phyloP scores from a whole-genome alignment of 345 rosid species.

The Euphorbia pulcherrima region DNA sequence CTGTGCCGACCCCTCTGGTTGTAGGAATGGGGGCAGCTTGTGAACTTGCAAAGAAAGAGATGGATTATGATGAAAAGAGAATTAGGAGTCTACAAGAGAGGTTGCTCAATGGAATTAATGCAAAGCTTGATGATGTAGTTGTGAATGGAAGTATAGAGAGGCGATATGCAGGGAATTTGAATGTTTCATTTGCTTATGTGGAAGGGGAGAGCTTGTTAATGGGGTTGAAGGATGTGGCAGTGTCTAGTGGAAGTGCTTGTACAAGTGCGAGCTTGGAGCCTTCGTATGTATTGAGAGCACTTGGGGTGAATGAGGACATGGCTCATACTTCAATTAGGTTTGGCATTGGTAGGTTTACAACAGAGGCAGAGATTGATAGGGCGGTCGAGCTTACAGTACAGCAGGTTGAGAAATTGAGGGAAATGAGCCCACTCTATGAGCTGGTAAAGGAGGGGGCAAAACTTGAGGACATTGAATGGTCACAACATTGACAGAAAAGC shows the following conservation, averaged over 20 bases:
- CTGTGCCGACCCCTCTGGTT: slow-evolving; percentile 73
- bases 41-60: slow-evolving; percentile 79
- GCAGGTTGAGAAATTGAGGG: slow-evolving; percentile 90
- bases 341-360: slow-evolving; percentile 95
- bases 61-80: slow-evolving; percentile 79
- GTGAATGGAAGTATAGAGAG: slow-evolving; percentile 83
- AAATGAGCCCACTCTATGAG: slow-evolving; percentile 96
- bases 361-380: slow-evolving; percentile 75
- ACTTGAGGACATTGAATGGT: slow-evolving; percentile 80
- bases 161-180: slow-evolving; percentile 78
- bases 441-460: slow-evolving; percentile 88
- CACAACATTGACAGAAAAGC: slow-evolving; percentile 59
- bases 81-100: slow-evolving; percentile 59
- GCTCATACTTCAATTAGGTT: slow-evolving; percentile 78
- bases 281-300: slow-evolving; percentile 85
- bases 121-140: slow-evolving; percentile 75
- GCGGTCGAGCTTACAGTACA: slow-evolving; percentile 78
- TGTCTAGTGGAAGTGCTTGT: slow-evolving; percentile 98
- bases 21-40: slow-evolving; percentile 93
- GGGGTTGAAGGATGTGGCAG: slow-evolving; percentile 98
- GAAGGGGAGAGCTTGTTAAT: slow-evolving; percentile 97
- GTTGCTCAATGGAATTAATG: slow-evolving; percentile 60
- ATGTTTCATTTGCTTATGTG: slow-evolving; percentile 85
- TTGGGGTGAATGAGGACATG: slow-evolving; percentile 97
- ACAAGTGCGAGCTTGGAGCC: slow-evolving; percentile 99